A percentile compares a stretch with the other conserved stretches of the same genome.
These are phyloP conservation scores for Sophora flavescens DNA, from an alignment of 306 rosid species.

Conservation along the genomic window DNA sequence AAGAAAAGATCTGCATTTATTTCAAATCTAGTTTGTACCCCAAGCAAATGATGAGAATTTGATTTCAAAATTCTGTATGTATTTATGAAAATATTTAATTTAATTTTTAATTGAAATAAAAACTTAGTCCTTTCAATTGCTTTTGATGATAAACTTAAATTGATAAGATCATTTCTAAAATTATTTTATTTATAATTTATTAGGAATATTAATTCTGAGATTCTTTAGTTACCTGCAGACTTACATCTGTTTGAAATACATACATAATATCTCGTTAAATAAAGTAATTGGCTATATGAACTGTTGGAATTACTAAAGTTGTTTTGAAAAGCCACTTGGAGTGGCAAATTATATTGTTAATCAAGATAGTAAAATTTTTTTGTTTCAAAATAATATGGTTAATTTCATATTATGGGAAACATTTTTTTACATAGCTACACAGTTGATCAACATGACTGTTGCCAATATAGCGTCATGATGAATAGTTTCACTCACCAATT, in stretches of 20 bases:
- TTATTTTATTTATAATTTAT: neutral
- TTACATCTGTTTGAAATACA: neutral
- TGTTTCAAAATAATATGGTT: neutral
- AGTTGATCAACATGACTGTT: neutral
- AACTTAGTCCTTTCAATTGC: neutral
- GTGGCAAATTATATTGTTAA: neutral
- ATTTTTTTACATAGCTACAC: neutral
- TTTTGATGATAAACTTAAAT: neutral
- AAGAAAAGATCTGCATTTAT: neutral
- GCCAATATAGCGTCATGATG: conserved; percentile 6
- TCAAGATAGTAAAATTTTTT: neutral
- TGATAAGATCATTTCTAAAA: conserved; percentile 15
- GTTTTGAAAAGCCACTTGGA: conserved; percentile 10
- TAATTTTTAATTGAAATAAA: conserved; percentile 2
- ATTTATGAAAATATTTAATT: neutral
- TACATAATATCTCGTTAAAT: neutral
- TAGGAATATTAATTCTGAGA: neutral
- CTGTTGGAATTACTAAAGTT: neutral
- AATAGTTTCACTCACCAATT: conserved; percentile 7
- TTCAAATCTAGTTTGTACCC: conserved; percentile 20
- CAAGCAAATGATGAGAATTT: conserved; percentile 10
- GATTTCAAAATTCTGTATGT: conserved; percentile 9
- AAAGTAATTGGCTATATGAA: neutral
- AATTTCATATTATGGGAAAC: neutral
- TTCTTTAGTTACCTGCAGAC: neutral